Percentiles rank a stretch among this genome's conserved stretches.
Conservation (phyloP, 805 yeast species). For the Candida nitratophila region DNA sequence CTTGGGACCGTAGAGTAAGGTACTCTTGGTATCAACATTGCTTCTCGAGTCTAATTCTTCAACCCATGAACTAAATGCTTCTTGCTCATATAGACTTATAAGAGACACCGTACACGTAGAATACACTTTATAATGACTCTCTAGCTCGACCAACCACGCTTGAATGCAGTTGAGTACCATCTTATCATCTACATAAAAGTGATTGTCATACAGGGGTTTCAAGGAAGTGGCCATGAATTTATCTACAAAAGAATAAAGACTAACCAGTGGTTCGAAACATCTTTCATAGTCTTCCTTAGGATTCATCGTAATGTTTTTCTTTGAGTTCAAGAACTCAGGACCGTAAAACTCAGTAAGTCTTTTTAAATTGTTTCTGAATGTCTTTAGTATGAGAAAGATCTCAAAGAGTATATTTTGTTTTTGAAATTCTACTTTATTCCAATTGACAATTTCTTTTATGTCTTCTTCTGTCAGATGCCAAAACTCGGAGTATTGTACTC, state of each 20-base stretch:
- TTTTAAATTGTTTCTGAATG: conserved; percentile 19
- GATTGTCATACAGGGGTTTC: conserved; percentile 21
- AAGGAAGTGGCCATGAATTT: conserved; percentile 16
- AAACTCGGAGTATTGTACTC: conserved; percentile 19
- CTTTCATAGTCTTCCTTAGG: conserved; percentile 16
- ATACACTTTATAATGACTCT: conserved; percentile 17
- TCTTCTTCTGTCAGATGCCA: conserved; percentile 23
- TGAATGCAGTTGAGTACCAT: conserved; percentile 16
- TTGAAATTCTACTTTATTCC: conserved; percentile 22
- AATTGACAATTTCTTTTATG: conserved; percentile 9
- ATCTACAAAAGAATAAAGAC: conserved; percentile 18
- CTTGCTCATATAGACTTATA: conserved; percentile 20
- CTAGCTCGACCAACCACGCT: conserved; percentile 21
- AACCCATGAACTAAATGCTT: conserved; percentile 20
- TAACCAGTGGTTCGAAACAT: conserved; percentile 20
- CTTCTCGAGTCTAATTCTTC: conserved; percentile 9
- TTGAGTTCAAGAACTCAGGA: conserved; percentile 12
- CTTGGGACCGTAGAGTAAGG: conserved; percentile 21
- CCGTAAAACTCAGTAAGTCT: conserved; percentile 23
- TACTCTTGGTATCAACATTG: conserved; percentile 14
- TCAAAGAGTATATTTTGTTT: conserved; percentile 25
- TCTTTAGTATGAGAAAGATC: conserved; percentile 16
- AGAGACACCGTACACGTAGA: conserved; percentile 23
- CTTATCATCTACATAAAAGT: conserved; percentile 20
- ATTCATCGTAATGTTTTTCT: conserved; percentile 8